Evolutionary conservation across 768 basidiomycete genomes (phyloP), one percentile per base, ranked within the genome.

Genomic region (Lepiota venenata): DNA sequence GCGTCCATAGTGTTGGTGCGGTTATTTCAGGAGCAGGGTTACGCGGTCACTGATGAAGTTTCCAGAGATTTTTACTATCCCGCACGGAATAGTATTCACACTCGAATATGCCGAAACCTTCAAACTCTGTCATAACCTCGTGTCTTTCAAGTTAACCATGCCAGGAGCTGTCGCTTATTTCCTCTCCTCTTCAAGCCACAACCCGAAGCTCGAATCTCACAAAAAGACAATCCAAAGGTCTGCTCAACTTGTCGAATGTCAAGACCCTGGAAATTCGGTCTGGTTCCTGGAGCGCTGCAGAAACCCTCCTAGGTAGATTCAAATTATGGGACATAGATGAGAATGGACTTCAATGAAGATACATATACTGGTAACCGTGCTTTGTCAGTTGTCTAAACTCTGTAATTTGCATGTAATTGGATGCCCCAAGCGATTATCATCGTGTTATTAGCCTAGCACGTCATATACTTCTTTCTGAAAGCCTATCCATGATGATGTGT

Each of bases 251-350:
- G 14, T 55, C 56, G 18, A 66, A 65, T 0, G 63, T 88, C 27
- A 71, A 72, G 10, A 72, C 64, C 20, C 60, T 91, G 12, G 68
- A 75, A 4, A 67, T 91, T 25, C 81, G 88, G 47, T 73, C 67
- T 47, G 79, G 82, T 15, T 81, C 81, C 2, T 84, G 84, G 83
- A 79, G 77, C 58, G 66, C 85, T 20, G 69, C 86, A 49, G 78
- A 86, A 61, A 59, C 72, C 63, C 91, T 16, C 84, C 88, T 10
- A 64, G 58, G 18, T 91, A 89, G 88, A 80, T 78, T 1, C 68
- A 89, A 59, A 74, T 72, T 2, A 4, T 36, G 3, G 40, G 41
- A 18, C 37, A 4, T 59, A 91, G 88, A 78, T 76, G 71, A 76
- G 79, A 2, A 74, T 69, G 37, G 77, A 83, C 16, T 64, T 87